Percentiles rank a stretch among this genome's conserved stretches.
phyloP scores from a whole-genome alignment of 2,329 filamentous ascomycete species.

The Fusarium agapanthi region DNA sequence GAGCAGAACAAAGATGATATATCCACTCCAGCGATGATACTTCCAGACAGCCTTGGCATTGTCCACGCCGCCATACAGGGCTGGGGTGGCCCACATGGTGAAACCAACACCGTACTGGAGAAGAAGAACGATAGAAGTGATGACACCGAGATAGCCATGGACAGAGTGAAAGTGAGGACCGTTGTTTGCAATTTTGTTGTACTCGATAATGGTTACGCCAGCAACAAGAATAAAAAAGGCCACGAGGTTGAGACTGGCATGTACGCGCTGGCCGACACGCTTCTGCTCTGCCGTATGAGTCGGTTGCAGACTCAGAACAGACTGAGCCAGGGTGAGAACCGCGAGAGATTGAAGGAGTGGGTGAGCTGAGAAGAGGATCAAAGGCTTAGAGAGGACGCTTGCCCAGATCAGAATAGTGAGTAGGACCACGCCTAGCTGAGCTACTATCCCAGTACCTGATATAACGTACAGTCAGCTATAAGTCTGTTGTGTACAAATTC shows the following conservation, averaged over 20 bases:
- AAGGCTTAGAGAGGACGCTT: conserved; percentile 71
- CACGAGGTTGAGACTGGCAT: conserved; percentile 75
- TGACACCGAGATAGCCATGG: conserved; percentile 85
- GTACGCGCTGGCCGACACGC: conserved; percentile 63
- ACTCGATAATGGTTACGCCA: conserved; percentile 77
- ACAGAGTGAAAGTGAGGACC: conserved; percentile 79
- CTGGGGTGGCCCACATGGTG: conserved; percentile 80
- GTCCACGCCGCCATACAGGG: conserved; percentile 79
- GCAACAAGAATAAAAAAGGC: conserved; percentile 68
- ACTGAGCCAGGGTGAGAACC: conserved; percentile 79
- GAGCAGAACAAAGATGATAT: conserved; percentile 74
- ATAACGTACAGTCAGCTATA: background rate
- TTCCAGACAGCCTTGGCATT: conserved; percentile 88
- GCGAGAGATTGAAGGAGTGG: conserved; percentile 76
- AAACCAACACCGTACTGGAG: conserved; percentile 82
- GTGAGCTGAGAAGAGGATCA: conserved; percentile 89
- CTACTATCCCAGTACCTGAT: conserved; percentile 80
- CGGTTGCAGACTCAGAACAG: conserved; percentile 86
- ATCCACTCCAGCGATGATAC: conserved; percentile 84
- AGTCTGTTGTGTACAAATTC: background rate
- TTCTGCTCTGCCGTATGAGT: conserved; percentile 83
- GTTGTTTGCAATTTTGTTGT: conserved; percentile 79
- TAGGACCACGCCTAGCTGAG: conserved; percentile 81
- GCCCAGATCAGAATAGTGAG: conserved; percentile 81
- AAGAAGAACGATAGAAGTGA: conserved; percentile 74